Evolutionary conservation across 2,329 filamentous ascomycete genomes (phyloP).

Genomic region (Colletotrichum agaves): DNA sequence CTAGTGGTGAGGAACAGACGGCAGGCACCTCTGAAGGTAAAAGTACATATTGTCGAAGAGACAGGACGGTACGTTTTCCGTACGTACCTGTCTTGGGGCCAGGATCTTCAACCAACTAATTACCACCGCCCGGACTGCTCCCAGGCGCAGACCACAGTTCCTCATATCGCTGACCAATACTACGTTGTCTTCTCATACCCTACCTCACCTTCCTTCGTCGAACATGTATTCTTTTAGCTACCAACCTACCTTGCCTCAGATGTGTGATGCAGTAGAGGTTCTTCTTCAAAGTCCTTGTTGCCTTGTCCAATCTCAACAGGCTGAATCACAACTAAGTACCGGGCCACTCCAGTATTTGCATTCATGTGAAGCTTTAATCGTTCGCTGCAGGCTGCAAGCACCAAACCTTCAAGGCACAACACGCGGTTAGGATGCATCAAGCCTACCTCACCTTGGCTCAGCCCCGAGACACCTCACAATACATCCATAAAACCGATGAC

Average conservation of each 20-base stretch:
- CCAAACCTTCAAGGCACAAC: background rate
- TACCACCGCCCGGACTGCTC: background rate
- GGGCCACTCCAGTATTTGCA: background rate
- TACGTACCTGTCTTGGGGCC: background rate
- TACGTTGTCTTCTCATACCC: too few relatives aligned
- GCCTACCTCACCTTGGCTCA: slow-evolving; percentile 28
- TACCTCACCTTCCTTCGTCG: too few relatives aligned
- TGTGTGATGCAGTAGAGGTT: too few relatives aligned
- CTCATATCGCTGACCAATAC: too few relatives aligned
- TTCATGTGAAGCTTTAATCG: background rate
- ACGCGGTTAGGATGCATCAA: slow-evolving; percentile 11
- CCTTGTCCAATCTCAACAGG: too few relatives aligned
- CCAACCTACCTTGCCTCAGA: too few relatives aligned
- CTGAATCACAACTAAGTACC: background rate
- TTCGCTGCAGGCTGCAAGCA: background rate
- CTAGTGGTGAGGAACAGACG: slow-evolving; percentile 1
- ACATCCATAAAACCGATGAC: background rate
- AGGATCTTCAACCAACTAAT: background rate
- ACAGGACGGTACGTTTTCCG: background rate
- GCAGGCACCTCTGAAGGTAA: background rate
- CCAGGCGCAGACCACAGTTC: too few relatives aligned
- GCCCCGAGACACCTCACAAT: slow-evolving; percentile 1
- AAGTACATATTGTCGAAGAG: too few relatives aligned
- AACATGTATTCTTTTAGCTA: too few relatives aligned
- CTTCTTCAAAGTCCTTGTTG: background rate